phyloP scores from a whole-genome alignment of 2,329 filamentous ascomycete species.

The Phaeosphaeriaceae sp. region DNA sequence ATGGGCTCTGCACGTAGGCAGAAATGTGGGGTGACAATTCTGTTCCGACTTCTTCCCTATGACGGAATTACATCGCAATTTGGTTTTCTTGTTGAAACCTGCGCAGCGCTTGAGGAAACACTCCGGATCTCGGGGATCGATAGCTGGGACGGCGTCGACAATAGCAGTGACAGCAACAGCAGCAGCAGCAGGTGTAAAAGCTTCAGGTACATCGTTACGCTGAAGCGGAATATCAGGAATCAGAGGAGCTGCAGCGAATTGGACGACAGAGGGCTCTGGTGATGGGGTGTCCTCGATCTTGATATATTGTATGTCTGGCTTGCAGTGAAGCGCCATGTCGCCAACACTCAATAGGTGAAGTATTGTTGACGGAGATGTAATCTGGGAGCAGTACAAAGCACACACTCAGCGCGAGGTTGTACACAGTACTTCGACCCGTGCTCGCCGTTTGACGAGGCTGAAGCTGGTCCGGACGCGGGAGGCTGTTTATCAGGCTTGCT shows the following conservation, averaged over 20 bases:
- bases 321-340: neutral
- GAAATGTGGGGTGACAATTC: conserved; percentile 30
- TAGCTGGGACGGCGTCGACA: conserved; percentile 12
- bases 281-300: conserved; percentile 13
- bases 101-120: conserved; percentile 35
- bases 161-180: neutral
- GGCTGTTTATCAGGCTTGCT: neutral
- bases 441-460: neutral
- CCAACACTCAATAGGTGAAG: neutral
- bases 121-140: conserved; percentile 36
- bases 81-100: conserved; percentile 37
- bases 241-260: neutral
- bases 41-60: conserved; percentile 32
- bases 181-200: neutral
- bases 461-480: neutral
- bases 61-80: conserved; percentile 22
- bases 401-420: neutral
- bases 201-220: neutral
- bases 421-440: neutral
- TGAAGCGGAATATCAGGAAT: neutral
- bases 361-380: neutral
- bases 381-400: neutral
- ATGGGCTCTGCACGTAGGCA: conserved; percentile 39
- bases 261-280: conserved; percentile 5
- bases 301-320: conserved; percentile 7